Evolutionary conservation across 495 filamentous ascomycete genomes (phyloP).

Genomic region (Penicillium longicatenatum): DNA sequence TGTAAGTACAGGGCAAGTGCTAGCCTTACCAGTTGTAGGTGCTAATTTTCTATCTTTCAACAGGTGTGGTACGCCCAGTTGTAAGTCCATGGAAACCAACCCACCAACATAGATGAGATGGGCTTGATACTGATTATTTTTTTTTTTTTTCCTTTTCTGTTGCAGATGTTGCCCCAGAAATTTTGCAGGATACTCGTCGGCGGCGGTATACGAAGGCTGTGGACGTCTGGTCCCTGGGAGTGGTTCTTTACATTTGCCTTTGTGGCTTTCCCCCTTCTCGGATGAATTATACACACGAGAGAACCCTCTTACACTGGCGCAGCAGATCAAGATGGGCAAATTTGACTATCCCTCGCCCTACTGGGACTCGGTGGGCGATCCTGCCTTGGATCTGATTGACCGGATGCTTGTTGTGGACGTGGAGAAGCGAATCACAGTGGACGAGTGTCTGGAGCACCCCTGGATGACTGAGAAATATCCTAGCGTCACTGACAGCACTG

Average conservation of each 20-base stretch:
- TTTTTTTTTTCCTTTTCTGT: not conserved
- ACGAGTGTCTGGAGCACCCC: constrained; percentile 87
- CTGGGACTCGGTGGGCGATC: constrained; percentile 91
- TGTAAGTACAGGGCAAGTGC: constrained; percentile 51
- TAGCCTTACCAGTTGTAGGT: not conserved
- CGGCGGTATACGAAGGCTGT: constrained; percentile 93
- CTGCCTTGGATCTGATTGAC: constrained; percentile 92
- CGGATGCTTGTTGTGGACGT: constrained; percentile 89
- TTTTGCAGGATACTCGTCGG: constrained; percentile 73
- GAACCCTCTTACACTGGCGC: constrained; percentile 82
- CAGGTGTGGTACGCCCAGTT: constrained; percentile 90
- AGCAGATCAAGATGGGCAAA: constrained; percentile 84
- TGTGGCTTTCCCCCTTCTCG: constrained; percentile 93
- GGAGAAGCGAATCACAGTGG: constrained; percentile 79
- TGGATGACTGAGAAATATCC: constrained; percentile 67
- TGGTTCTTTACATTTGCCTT: constrained; percentile 98
- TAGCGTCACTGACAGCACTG: constrained; percentile 78
- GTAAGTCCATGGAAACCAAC: constrained; percentile 50
- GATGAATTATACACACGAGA: constrained; percentile 81
- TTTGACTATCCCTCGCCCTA: constrained; percentile 98
- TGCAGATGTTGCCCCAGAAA: constrained; percentile 93
- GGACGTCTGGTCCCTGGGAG: constrained; percentile 95
- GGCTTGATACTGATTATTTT: not conserved
- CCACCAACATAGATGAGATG: not conserved
- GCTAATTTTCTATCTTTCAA: constrained; percentile 16